Base-by-base conservation (phyloP, 2,329 filamentous ascomycete genomes). In the Aspergillus ochraceus region DNA sequence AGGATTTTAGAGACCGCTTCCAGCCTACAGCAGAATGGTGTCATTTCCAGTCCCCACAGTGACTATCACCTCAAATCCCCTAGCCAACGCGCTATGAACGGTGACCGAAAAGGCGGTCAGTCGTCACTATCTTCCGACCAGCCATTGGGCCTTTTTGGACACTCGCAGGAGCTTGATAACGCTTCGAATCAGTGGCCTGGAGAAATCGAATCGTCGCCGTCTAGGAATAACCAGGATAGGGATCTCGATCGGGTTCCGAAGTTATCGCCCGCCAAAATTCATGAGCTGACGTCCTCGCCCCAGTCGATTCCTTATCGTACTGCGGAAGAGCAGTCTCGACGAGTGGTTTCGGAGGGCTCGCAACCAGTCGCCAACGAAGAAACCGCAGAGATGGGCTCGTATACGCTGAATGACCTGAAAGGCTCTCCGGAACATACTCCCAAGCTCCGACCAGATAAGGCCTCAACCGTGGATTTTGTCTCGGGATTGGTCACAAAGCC, bases 271-370 rank as follows among this genome's bases (percentile, higher is more conserved):
- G 78, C 78, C 46, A 79, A 85, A 69, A 81, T 86, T 2, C 78
- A 83, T 47, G 82, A 84, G 49, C 77, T 86, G 47, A 84, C 82
- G 6, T 72, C 79, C 17, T 83, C 83, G 12, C 81, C 83, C 9
- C 77, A 82, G 17, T 85, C 82, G 47, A 76, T 86, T n/a, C 81
- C 83, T 3, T 68, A 83, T 42, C 79, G 80, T 29, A 70, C 78
- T 14, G 76, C 77, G 14, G 36, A 50, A 17, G 69, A 68, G 10
- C 54, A 60, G 11, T 64, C 64, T 29, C 66, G 64, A 58, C 66
- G 68, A 50, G 62, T 62, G 4, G 60, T 66, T n/a, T 67, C 67
- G 17, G 67, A 71, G 36, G 64, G 64, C 19, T 24, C 54, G 17
- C 59, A 66, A 52, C 59, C 50, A 8, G 54, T 51, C 2, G 32